phyloP scores from a whole-genome alignment of 352 stramenopile species.

The Pilasporangium apinafurcum region DNA sequence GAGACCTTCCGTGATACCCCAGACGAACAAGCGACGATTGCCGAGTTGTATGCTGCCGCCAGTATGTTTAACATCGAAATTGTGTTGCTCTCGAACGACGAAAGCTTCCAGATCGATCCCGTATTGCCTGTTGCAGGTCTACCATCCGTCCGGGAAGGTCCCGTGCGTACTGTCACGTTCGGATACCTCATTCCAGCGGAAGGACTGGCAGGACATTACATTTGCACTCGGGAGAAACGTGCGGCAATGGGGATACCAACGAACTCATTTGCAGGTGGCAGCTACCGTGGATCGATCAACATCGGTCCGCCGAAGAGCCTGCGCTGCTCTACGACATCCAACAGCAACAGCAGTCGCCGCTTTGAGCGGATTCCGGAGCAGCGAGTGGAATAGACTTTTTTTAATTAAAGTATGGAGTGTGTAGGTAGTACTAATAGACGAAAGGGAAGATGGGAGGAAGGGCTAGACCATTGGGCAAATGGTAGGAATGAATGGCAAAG shows the following conservation, averaged over 20 bases:
- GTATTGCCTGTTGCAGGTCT: constrained; percentile 60
- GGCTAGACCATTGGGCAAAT: too few species aligned
- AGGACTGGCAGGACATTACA: constrained; percentile 72
- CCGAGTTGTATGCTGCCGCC: constrained; percentile 65
- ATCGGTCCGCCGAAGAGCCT: constrained; percentile 56
- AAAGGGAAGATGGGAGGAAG: too few species aligned
- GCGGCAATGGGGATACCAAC: constrained; percentile 22
- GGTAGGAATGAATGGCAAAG: too few species aligned
- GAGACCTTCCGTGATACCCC: constrained; percentile 59
- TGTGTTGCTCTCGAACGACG: constrained; percentile 76
- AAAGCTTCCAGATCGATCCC: constrained; percentile 76
- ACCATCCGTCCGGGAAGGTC: constrained; percentile 45
- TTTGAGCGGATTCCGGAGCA: constrained; percentile 63
- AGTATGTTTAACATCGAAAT: constrained; percentile 84
- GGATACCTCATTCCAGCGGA: constrained; percentile 69
- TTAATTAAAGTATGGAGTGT: too few species aligned
- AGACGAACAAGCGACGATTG: constrained; percentile 76
- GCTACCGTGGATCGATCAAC: constrained; percentile 67
- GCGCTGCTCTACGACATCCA: constrained; percentile 28
- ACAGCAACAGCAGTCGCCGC: constrained; percentile 29
- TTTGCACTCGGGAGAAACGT: constrained; percentile 60
- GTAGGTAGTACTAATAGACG: too few species aligned
- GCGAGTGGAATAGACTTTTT: constrained; percentile 67
- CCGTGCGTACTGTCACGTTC: constrained; percentile 49
- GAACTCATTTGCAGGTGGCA: constrained; percentile 69